Base-by-base conservation (phyloP, 768 basidiomycete species). In the Austroboletus eburneus region DNA sequence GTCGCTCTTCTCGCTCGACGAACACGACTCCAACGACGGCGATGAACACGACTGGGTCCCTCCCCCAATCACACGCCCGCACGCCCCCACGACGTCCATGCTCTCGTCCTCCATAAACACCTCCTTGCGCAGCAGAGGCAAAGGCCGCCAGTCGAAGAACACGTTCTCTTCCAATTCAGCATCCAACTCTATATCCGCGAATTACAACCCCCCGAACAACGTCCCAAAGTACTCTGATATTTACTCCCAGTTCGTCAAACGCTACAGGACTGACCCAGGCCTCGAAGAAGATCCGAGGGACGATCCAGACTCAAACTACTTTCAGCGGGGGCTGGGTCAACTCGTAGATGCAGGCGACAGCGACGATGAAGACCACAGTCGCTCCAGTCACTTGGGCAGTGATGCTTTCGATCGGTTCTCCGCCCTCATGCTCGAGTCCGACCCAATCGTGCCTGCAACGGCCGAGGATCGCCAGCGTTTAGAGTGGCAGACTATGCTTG, bases 401-500 rank as follows among this genome's bases (percentile, higher is more conserved):
- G 78, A 79, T 42, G 68, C 65, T 14, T 70, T 73, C 48, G 79
- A 83, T 54, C 73, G 75, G 13, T 66, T 77, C 39, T 76, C 79
- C 16, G 67, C 75, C 6, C 68, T 79, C 30, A 67, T 76, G 46
- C 69, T 79, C 25, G 85, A 87, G 57, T 70, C 79, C 5, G 84
- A 87, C 54, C 73, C 77, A 39, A 75, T 78, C 42, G 76, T 83
- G 48, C 83, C 86, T 21, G 78, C 80, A 34, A 84, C 87, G 2
- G 72, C 75, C 43, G 81, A 87, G 57, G 87, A 91, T 59, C 76
- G 79, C 51, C 88, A 92, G 57, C 76, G 94, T 22, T 67, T 94
- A 39, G 93, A 96, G 67, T 98, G 96, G 96, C 92, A 94, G 66
- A 86, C 86, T 16, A 87, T 97, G 83, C 80, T 98, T 25, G 81